Conservation (phyloP, 2,329 filamentous ascomycete species). For the Geosmithia flava region DNA sequence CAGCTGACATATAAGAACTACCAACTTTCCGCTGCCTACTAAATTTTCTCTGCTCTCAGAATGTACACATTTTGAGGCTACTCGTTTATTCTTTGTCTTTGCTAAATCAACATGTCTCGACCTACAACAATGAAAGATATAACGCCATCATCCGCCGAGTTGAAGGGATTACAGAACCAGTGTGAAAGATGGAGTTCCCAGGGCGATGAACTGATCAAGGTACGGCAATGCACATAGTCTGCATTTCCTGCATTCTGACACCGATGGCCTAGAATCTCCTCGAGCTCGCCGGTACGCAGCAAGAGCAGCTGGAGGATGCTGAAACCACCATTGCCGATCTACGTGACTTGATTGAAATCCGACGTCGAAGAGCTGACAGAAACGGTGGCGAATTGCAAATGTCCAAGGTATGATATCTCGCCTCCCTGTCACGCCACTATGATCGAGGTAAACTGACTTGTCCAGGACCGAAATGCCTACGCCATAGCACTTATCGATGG, state of each 20-base stretch:
- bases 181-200: not conserved
- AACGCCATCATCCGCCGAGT: not conserved
- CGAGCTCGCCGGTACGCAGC: not conserved
- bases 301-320: not conserved
- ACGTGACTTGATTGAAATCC: not conserved
- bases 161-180: not conserved
- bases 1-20: too few relatives aligned
- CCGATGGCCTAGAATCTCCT: not conserved
- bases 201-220: not conserved
- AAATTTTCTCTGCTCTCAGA: too few relatives aligned
- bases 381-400: not conserved
- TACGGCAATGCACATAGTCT: not conserved
- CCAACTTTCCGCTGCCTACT: too few relatives aligned
- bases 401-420: not conserved
- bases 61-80: too few relatives aligned
- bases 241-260: not conserved
- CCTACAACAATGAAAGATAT: not conserved
- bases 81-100: too few relatives aligned
- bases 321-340: not conserved
- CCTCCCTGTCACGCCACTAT: not conserved
- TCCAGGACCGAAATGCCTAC: conserved; percentile 12
- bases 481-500: conserved; percentile 23
- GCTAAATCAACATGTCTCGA: not conserved
- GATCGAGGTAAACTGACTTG: not conserved
- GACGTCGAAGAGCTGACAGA: not conserved